Conservation (phyloP, 1,284 basidiomycete species). For the Sanghuangporus baumii region DNA sequence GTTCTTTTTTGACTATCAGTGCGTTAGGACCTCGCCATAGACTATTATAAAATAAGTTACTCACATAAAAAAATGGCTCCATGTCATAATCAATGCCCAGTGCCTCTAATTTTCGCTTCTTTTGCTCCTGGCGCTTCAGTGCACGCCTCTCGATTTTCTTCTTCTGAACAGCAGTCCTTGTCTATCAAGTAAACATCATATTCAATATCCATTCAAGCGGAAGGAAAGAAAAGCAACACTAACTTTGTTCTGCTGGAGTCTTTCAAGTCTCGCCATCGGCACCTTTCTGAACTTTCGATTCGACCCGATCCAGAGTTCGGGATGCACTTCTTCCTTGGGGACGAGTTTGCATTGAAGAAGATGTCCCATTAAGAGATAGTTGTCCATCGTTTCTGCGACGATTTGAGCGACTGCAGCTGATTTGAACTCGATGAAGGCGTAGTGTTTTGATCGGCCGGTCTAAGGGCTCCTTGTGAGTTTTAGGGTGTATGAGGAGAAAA, state of each 20-base stretch:
- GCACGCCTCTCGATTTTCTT: conserved; percentile 64
- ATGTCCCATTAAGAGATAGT: conserved; percentile 94
- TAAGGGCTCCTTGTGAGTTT: conserved; percentile 25
- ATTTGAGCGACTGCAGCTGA: conserved; percentile 88
- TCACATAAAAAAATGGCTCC: conserved; percentile 43
- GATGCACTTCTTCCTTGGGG: conserved; percentile 85
- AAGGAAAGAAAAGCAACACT: neutral
- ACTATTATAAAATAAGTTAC: neutral
- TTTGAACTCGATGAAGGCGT: conserved; percentile 94
- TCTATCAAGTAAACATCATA: conserved; percentile 36
- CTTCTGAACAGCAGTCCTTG: conserved; percentile 71
- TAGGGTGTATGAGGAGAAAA: neutral
- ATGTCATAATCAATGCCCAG: conserved; percentile 91
- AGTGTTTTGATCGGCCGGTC: conserved; percentile 96
- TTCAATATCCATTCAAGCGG: conserved; percentile 4
- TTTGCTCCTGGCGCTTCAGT: conserved; percentile 71
- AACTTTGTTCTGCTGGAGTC: conserved; percentile 80
- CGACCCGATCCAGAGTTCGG: conserved; percentile 94
- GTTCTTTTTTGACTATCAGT: conserved; percentile 3
- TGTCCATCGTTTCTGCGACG: conserved; percentile 98
- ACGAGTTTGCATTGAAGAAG: conserved; percentile 87
- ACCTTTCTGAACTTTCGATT: conserved; percentile 86
- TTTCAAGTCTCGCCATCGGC: conserved; percentile 68
- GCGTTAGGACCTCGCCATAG: neutral
- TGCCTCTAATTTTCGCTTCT: conserved; percentile 75